Conservation (phyloP, 2,329 filamentous ascomycete species). For the Tolypocladium tropicale region DNA sequence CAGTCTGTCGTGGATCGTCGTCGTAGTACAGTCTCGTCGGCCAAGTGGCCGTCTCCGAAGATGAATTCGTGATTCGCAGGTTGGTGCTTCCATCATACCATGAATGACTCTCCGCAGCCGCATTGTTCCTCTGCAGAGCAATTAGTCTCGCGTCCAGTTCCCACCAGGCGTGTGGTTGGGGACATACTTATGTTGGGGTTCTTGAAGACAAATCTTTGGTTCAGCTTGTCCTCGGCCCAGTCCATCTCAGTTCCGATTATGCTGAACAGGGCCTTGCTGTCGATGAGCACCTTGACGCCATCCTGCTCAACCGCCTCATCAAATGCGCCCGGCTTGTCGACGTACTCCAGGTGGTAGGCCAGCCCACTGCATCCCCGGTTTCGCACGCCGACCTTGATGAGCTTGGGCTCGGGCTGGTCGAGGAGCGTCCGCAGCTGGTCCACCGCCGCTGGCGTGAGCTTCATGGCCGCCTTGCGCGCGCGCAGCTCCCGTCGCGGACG, state of each 20-base stretch:
- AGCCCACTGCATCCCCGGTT: constrained; percentile 91
- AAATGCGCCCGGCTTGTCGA: constrained; percentile 78
- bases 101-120: constrained; percentile 94
- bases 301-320: constrained; percentile 94
- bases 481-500: constrained; percentile 27
- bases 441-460: constrained; percentile 69
- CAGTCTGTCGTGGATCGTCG: background rate
- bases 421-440: constrained; percentile 67
- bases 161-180: background rate
- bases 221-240: constrained; percentile 93
- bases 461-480: constrained; percentile 85
- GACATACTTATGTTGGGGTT: constrained; percentile 98
- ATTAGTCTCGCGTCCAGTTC: constrained; percentile 12
- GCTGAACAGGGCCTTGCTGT: constrained; percentile 94
- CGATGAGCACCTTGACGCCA: constrained; percentile 88
- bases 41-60: too few species aligned
- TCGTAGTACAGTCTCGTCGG: background rate
- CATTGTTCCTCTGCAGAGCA: constrained; percentile 74
- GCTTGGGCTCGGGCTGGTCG: constrained; percentile 77
- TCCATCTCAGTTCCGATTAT: constrained; percentile 99
- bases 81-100: constrained; percentile 42
- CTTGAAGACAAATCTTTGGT: constrained; percentile 82
- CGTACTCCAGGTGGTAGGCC: constrained; percentile 89
- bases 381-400: constrained; percentile 89
- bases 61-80: background rate